Evolutionary conservation across 2,329 filamentous ascomycete species (phyloP), one percentile per base, ranked within the genome.

Genomic region (Calonectria honghensis): DNA sequence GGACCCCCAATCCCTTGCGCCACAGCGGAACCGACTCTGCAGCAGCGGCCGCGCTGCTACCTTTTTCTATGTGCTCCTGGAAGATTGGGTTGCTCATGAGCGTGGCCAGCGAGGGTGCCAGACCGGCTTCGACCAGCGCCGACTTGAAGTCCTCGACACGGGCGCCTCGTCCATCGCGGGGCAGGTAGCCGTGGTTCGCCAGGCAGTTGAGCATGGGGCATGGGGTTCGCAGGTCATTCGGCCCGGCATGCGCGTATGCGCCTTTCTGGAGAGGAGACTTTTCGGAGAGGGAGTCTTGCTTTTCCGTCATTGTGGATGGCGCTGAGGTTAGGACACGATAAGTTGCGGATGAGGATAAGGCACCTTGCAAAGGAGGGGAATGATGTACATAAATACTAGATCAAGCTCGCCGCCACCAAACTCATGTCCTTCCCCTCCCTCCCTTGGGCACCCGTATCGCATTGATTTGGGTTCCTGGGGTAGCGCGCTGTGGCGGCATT

Each of bases 161-260:
- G 10, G 76, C 76, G 37, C 76, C 79, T 54, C 77, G 73, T 3
- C 79, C 79, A 50, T 81, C 72, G 9, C 79, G 73, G 16, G 77
- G 77, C 7, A 80, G 73, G 68, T 80, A 81, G 27, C 79, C 79
- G 63, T 80, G 79, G 65, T 80, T 80, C 48, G 79, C 79, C 16
- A 80, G 79, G 16, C 52, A 69, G 29, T 80, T 80, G 35, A 80
- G 73, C 41, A 81, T 63, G n/a, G 79, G 79, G 31, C 79, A 80
- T 18, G 79, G 79, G 9, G 79, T 64, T 48, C 79, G 76, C 20
- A 78, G 39, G 16, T 80, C 79, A 29, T 65, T 35, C 32, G 79
- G 77, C 0, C 77, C 69, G 6, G 79, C 74, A 57, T 67, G 76
- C 7, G 71, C 65, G 45, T 79, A 80, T 35, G 54, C 70, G 45